phyloP scores from a whole-genome alignment of 768 basidiomycete genomes.

The Hebeloma cylindrosporum region DNA sequence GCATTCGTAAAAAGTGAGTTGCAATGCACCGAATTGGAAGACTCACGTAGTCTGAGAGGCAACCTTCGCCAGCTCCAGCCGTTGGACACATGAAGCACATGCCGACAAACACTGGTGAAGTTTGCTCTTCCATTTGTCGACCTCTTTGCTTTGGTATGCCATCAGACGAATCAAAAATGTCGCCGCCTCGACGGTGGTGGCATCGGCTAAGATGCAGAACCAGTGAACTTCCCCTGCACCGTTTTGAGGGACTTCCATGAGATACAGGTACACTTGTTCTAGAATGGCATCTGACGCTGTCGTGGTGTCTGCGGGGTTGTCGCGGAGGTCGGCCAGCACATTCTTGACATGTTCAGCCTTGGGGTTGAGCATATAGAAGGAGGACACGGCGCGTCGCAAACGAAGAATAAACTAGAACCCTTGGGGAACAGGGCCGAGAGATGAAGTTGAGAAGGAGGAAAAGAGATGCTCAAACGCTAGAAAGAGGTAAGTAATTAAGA shows the following conservation, averaged over 20 bases:
- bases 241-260: conserved; percentile 46
- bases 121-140: conserved; percentile 62
- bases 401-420: not conserved
- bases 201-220: conserved; percentile 71
- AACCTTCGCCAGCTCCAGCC: conserved; percentile 62
- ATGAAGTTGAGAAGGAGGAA: conserved; percentile 1
- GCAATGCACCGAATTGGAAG: conserved; percentile 1
- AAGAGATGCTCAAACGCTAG: not conserved
- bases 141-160: conserved; percentile 65
- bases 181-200: conserved; percentile 62
- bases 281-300: conserved; percentile 51
- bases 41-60: conserved; percentile 73
- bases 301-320: conserved; percentile 53
- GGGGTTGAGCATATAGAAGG: conserved; percentile 8
- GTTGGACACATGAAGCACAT: conserved; percentile 72
- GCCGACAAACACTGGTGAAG: conserved; percentile 54
- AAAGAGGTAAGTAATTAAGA: too few relatives aligned
- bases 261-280: conserved; percentile 48
- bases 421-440: not conserved
- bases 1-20: conserved; percentile 16
- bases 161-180: conserved; percentile 81
- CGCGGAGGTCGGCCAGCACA: conserved; percentile 56
- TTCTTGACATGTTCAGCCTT: conserved; percentile 37
- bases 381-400: not conserved
- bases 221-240: conserved; percentile 59